Evolutionary conservation across 1,284 basidiomycete species (phyloP).

Genomic region (Austroboletus niveus): DNA sequence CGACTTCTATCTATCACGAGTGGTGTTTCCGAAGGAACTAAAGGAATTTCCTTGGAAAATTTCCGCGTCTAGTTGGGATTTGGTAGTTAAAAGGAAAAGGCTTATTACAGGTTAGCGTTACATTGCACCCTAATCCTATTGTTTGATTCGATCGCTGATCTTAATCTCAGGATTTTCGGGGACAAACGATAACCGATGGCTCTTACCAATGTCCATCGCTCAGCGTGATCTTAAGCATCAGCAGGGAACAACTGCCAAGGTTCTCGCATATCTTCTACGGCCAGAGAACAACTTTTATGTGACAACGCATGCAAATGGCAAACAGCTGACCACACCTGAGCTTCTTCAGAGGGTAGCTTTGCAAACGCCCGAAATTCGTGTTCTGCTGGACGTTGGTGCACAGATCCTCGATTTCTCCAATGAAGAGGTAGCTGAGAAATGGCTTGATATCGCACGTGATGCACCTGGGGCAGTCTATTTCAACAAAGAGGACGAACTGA

Average conservation of each 20-base stretch:
- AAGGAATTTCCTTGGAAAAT: slow-evolving; percentile 47
- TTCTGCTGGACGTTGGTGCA: background rate
- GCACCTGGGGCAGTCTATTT: background rate
- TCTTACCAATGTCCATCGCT: slow-evolving; percentile 8
- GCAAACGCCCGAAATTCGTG: background rate
- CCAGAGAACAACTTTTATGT: background rate
- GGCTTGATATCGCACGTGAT: background rate
- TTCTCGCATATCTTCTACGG: slow-evolving; percentile 42
- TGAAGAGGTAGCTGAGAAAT: background rate
- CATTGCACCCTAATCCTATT: background rate
- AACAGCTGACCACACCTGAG: background rate
- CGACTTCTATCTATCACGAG: slow-evolving; percentile 45
- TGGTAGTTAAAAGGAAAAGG: slow-evolving; percentile 31
- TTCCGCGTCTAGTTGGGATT: slow-evolving; percentile 48
- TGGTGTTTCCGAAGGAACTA: slow-evolving; percentile 27
- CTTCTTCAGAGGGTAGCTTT: background rate
- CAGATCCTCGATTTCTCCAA: background rate
- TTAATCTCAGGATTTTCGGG: slow-evolving; percentile 7
- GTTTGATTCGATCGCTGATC: background rate
- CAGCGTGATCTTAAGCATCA: slow-evolving; percentile 16
- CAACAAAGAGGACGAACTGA: background rate
- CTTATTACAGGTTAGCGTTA: slow-evolving; percentile 1
- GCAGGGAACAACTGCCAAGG: slow-evolving; percentile 32
- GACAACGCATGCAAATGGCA: background rate
- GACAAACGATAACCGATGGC: slow-evolving; percentile 3